A percentile compares a stretch with the other conserved stretches of the same genome.
Conservation (phyloP, 495 filamentous ascomycete genomes). For the Penicillium egyptiacum region DNA sequence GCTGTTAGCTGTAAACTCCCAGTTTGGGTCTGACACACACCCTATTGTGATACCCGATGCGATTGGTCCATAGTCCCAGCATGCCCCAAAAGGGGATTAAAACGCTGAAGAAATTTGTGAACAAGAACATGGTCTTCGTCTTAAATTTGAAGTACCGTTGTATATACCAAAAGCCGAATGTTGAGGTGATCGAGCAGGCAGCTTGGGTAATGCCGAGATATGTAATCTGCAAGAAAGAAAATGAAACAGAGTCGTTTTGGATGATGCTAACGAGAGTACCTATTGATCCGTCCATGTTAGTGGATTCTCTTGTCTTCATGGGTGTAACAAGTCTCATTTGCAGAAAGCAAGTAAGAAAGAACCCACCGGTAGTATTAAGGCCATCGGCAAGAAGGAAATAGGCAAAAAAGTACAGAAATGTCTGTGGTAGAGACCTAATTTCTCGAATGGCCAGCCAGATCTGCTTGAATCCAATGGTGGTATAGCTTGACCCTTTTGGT, state of each 20-base stretch:
- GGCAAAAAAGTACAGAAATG: conserved; percentile 46
- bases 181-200: conserved; percentile 44
- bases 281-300: conserved; percentile 13
- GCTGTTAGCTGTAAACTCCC: conserved; percentile 3
- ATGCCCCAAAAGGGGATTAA: conserved; percentile 54
- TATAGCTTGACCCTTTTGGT: conserved; percentile 47
- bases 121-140: conserved; percentile 51
- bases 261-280: conserved; percentile 48
- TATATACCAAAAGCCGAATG: conserved; percentile 54
- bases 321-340: neutral
- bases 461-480: conserved; percentile 50
- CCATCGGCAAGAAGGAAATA: conserved; percentile 53
- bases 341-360: neutral
- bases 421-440: conserved; percentile 45
- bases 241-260: conserved; percentile 47
- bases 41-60: conserved; percentile 48
- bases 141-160: conserved; percentile 48
- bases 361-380: conserved; percentile 49
- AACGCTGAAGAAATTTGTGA: conserved; percentile 50
- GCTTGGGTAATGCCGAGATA: conserved; percentile 51
- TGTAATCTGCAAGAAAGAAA: conserved; percentile 51
- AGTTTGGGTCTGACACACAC: conserved; percentile 21
- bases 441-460: conserved; percentile 46
- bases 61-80: conserved; percentile 49
- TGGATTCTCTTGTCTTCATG: neutral